Conservation (phyloP, 768 basidiomycete species). For the Phaeolepiota aurea region DNA sequence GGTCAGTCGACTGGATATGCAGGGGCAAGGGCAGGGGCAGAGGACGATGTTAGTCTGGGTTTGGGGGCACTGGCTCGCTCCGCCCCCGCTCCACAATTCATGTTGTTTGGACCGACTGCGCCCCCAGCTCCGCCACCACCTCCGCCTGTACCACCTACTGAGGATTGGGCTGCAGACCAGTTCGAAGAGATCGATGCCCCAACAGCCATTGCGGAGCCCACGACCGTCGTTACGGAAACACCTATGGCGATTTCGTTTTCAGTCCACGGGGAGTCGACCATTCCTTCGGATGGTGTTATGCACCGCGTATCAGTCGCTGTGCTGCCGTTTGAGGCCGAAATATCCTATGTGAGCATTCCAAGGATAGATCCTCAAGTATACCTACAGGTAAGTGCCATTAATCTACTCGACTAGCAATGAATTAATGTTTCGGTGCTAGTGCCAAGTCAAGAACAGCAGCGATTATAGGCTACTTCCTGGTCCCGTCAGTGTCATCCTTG, state of each 20-base stretch:
- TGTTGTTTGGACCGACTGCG: background rate
- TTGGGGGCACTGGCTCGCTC: background rate
- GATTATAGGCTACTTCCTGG: slow-evolving; percentile 50
- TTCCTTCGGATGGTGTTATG: slow-evolving; percentile 45
- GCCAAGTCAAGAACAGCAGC: slow-evolving; percentile 47
- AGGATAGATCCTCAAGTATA: slow-evolving; percentile 40
- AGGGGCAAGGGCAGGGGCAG: background rate
- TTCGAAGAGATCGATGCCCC: slow-evolving; percentile 13
- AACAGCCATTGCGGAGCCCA: slow-evolving; percentile 24
- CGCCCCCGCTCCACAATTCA: background rate
- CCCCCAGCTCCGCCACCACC: background rate
- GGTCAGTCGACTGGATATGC: background rate
- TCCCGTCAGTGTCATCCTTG: slow-evolving; percentile 43
- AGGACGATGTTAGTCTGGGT: background rate
- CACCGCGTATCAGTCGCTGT: slow-evolving; percentile 48
- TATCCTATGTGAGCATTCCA: slow-evolving; percentile 43
- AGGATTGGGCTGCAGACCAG: slow-evolving; percentile 21
- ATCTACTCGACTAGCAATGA: background rate
- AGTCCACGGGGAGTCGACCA: slow-evolving; percentile 39
- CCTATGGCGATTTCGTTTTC: slow-evolving; percentile 43
- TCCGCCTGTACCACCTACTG: background rate
- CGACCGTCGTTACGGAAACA: slow-evolving; percentile 40
- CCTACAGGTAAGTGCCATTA: slow-evolving; percentile 29
- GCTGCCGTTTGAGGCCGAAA: slow-evolving; percentile 34
- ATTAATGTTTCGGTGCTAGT: slow-evolving; percentile 19